These are phyloP conservation scores for Phialophora chinensis DNA, from an alignment of 2,329 filamentous ascomycete species.

Conservation along the genomic window DNA sequence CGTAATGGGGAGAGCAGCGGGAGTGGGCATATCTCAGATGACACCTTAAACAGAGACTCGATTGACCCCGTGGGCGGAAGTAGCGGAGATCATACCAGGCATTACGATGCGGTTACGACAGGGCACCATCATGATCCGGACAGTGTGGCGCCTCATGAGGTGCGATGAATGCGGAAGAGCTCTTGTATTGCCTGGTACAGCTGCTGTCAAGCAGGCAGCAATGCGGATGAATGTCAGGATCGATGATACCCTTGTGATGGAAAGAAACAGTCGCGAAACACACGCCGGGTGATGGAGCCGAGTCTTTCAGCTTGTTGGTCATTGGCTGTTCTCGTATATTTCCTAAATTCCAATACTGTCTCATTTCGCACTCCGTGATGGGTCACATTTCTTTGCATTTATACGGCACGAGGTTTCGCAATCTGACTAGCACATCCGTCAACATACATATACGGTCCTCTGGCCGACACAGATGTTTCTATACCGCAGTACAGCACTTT, in stretches of 20 bases:
- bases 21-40: conserved; percentile 17
- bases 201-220: neutral
- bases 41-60: conserved; percentile 18
- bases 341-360: neutral
- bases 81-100: conserved; percentile 19
- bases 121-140: conserved; percentile 32
- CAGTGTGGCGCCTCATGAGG: conserved; percentile 30
- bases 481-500: neutral
- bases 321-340: neutral
- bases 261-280: neutral
- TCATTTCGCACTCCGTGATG: neutral
- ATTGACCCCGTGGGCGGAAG: conserved; percentile 6
- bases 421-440: neutral
- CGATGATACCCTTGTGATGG: conserved; percentile 1
- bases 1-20: conserved; percentile 14
- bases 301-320: neutral
- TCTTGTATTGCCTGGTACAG: neutral
- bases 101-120: conserved; percentile 27
- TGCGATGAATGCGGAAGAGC: conserved; percentile 21
- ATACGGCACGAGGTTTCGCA: neutral
- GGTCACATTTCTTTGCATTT: no score
- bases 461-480: neutral
- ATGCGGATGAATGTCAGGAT: neutral
- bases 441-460: neutral
- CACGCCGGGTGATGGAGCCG: neutral